Base-by-base conservation (phyloP, 148 eudicot genomes). In the Vaccinium corymbosum region DNA sequence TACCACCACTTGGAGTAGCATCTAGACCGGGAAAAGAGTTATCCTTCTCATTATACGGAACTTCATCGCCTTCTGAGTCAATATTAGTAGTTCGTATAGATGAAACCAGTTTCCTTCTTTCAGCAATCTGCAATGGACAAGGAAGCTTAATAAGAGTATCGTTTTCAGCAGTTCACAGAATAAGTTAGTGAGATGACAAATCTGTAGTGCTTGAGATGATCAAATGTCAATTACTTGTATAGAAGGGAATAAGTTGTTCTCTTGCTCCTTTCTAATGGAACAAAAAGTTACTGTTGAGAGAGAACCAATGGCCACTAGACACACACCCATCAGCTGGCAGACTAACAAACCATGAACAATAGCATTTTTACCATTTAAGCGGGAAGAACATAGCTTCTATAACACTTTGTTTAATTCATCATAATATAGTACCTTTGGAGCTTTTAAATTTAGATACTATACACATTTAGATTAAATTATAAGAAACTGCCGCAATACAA, bases 91-190 rank as follows among this genome's bases (percentile, higher is more conserved):
- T 89, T 86, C 88, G 90, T 72, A 94, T 92, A n/a, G 97, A 90
- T 17, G 97, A 90, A 61, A 94, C 95, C 80, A 92, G 61, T 83
- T 87, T 93, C 89, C 85, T 95, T 85, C 96, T 93, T 88, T 97
- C 98, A 56, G 95, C 92, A 83, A 93, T 97, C 98, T 95, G 93
- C 82, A 88, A 84, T 80, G 29, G 42, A 55, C 22, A 55, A 68
- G 62, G 42, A 80, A 85, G 32, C 42, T 20, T 29, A 82, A 7
- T 79, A 55, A 66, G 76, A 52, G 83, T 27, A 50, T 13, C 20
- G 13, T 66, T 17, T 81, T 19, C 61, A 73, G 56, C 70, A 75
- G 20, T 35, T 12, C 6, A n/a, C 17, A 68, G 17, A 75, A 83
- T 49, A 87, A 42, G 70, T 73, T n/a, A 70, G 76, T 76, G 80